phyloP scores from a whole-genome alignment of 2,329 filamentous ascomycete genomes.

The Neodidymelliopsis sp. region DNA sequence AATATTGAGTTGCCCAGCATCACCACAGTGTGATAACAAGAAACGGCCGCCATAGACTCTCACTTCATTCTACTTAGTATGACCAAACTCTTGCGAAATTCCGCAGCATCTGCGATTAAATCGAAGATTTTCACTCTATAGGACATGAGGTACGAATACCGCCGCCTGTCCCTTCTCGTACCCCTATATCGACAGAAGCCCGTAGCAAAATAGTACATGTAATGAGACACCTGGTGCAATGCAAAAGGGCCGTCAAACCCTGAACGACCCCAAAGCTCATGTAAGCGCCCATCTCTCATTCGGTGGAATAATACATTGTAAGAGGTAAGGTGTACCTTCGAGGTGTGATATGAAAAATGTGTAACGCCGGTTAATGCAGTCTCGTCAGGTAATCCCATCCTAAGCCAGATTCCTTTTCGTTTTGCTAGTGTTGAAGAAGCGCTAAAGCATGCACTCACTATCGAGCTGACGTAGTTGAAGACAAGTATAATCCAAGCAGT shows the following conservation, averaged over 20 bases:
- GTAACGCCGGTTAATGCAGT: slow-evolving; percentile 17
- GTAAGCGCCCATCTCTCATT: neutral
- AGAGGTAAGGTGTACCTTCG: neutral
- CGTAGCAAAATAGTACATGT: slow-evolving; percentile 3
- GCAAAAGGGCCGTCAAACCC: slow-evolving; percentile 1
- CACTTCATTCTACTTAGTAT: slow-evolving; percentile 3
- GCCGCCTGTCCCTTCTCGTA: neutral
- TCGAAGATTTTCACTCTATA: too few relatives aligned
- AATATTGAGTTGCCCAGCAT: too few relatives aligned
- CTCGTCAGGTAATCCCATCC: neutral
- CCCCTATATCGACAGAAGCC: neutral
- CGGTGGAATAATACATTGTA: slow-evolving; percentile 11
- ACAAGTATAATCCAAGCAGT: slow-evolving; percentile 1
- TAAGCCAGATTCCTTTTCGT: neutral
- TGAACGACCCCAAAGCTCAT: neutral
- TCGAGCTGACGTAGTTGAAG: slow-evolving; percentile 6
- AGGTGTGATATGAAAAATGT: slow-evolving; percentile 4
- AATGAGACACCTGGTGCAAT: slow-evolving; percentile 5
- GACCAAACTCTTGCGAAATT: neutral
- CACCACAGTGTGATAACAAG: too few relatives aligned
- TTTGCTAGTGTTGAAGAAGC: slow-evolving; percentile 15
- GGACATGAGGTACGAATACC: too few relatives aligned
- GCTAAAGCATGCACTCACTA: neutral
- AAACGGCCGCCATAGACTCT: neutral
- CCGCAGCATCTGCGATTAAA: neutral